Base-by-base conservation (phyloP, 225 moss, liverwort and hornwort genomes). In the Straminergon stramineum region DNA sequence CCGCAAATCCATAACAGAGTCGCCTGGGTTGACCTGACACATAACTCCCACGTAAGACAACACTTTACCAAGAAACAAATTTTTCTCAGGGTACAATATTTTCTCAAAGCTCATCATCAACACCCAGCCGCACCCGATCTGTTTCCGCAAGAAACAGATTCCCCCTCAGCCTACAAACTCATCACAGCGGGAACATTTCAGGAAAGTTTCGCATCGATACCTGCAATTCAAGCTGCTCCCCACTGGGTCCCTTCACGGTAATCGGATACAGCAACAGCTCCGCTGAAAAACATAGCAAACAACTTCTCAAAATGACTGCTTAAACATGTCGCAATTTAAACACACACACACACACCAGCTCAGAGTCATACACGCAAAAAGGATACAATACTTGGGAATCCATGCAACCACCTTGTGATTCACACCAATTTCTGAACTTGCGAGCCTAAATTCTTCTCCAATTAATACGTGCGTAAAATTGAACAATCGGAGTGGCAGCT, bases 1-100 rank as follows among this genome's bases (percentile, higher is more conserved):
- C 39, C 98, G 95, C 90, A 98, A 94, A 89, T 98, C 98, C 98
- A 98, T 96, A 60, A 98, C 98, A 24, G 98, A 97, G 91, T 98
- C 98, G 87, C 98, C 96, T 37, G 98, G 98, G 90, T 96, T 98
- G 83, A 98, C 94, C 98, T 98, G 92, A 79, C 90, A 91, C 81
- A 86, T 10, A 17, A 78, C 41, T 83, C 75, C 43, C 84, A 77
- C 39, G 63, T 32, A 77, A 67, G 43, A 63, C 63, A 88, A 15
- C 16, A 77, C 57, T 55, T 81, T 10, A 17, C 30, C 61, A 39
- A 69, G 34, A 14, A 55, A 87, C 14, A 15, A 66, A 75, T 9
- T 26, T 51, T 53, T 21, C 73, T 30, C 55, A 73, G 32, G 26
- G 24, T 32, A 79, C 39, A 4, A 26, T 60, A 79, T n/a, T n/a